A percentile compares a stretch with the other conserved stretches of the same genome.
These are phyloP conservation scores for Lepidium africanum DNA, from an alignment of 345 rosid genomes.

Conservation along the genomic window DNA sequence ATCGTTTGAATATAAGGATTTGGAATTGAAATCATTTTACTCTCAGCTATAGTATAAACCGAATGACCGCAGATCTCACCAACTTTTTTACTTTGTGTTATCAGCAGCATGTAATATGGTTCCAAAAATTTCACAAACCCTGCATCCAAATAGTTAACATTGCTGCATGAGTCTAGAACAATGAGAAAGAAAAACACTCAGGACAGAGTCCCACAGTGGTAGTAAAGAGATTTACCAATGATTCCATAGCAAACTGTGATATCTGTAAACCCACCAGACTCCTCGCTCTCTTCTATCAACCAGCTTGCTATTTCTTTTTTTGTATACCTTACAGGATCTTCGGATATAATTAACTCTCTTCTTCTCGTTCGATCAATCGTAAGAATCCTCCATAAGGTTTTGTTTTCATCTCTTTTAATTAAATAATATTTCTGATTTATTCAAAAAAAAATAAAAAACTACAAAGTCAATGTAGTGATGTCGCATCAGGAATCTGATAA, in stretches of 20 bases:
- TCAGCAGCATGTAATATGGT: constrained; percentile 79
- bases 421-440: constrained; percentile 61
- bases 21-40: constrained; percentile 60
- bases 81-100: constrained; percentile 70
- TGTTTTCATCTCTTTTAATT: constrained; percentile 69
- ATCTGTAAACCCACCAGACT: constrained; percentile 59
- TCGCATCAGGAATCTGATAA: background rate
- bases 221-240: constrained; percentile 43
- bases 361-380: constrained; percentile 50
- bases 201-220: background rate
- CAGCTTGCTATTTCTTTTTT: constrained; percentile 46
- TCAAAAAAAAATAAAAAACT: background rate
- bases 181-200: background rate
- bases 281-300: constrained; percentile 51
- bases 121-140: constrained; percentile 87
- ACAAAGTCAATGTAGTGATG: background rate
- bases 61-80: constrained; percentile 75
- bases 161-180: background rate
- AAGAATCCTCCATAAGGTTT: constrained; percentile 44
- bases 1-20: constrained; percentile 41
- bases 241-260: constrained; percentile 72
- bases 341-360: constrained; percentile 46
- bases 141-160: constrained; percentile 24
- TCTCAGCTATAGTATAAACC: constrained; percentile 55
- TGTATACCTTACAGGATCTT: constrained; percentile 57